These are phyloP conservation scores for Gastrolobium villosum DNA, from an alignment of 306 rosid species.

Conservation along the genomic window DNA sequence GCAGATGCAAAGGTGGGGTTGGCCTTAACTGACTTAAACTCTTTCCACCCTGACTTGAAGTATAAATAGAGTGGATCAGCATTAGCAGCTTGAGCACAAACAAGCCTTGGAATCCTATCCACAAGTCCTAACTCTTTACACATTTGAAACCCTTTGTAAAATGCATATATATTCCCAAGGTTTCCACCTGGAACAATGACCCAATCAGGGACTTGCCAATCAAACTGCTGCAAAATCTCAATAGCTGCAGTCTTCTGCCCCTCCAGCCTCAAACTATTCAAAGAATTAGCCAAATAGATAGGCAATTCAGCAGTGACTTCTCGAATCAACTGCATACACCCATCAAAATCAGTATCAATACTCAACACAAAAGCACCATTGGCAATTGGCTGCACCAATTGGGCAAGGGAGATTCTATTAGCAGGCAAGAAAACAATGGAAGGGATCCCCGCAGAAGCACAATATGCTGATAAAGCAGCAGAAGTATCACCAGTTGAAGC, in stretches of 20 bases:
- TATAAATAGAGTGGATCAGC: constrained; percentile 79
- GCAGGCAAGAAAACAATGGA: constrained; percentile 81
- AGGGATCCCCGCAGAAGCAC: constrained; percentile 82
- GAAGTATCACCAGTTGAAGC: constrained; percentile 90
- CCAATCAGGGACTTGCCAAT: constrained; percentile 95
- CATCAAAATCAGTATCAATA: constrained; percentile 88
- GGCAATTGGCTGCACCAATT: constrained; percentile 88
- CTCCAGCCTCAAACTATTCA: constrained; percentile 81
- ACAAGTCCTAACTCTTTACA: constrained; percentile 84
- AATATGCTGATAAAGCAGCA: constrained; percentile 80
- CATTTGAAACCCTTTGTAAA: constrained; percentile 86
- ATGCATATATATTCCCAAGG: constrained; percentile 87
- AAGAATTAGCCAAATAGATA: constrained; percentile 73
- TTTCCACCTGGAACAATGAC: constrained; percentile 86
- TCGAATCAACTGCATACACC: constrained; percentile 82
- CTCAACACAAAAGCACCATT: constrained; percentile 87
- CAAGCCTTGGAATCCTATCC: constrained; percentile 84
- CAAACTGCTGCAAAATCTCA: constrained; percentile 88
- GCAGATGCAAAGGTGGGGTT: constrained; percentile 81
- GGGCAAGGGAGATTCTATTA: constrained; percentile 73
- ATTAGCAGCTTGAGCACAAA: constrained; percentile 93
- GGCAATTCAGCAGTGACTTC: constrained; percentile 83
- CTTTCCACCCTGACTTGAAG: constrained; percentile 82
- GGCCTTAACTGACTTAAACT: constrained; percentile 69
- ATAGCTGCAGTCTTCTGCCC: constrained; percentile 90